These are phyloP conservation scores for Phylloporus scabripes DNA, from an alignment of 768 basidiomycete species.

Conservation along the genomic window DNA sequence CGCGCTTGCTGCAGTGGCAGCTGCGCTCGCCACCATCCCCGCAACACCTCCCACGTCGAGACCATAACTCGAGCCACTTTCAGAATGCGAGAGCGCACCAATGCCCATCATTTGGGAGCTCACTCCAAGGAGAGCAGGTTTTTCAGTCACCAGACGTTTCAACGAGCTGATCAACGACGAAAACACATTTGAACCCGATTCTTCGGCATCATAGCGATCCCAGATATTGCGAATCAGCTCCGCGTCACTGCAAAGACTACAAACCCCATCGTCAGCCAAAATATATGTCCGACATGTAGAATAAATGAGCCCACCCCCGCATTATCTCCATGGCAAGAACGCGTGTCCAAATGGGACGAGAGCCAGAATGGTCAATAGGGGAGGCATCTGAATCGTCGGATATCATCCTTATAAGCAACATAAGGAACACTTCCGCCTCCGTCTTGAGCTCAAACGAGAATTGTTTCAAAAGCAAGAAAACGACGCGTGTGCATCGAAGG, in stretches of 20 bases:
- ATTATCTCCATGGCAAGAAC: slow-evolving; percentile 91
- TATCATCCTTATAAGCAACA: slow-evolving; percentile 61
- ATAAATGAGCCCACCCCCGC: slow-evolving; percentile 52
- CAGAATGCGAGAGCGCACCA: slow-evolving; percentile 44
- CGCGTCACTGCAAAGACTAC: slow-evolving; percentile 71
- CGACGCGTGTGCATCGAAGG: slow-evolving; percentile 86
- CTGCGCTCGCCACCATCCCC: slow-evolving; percentile 78
- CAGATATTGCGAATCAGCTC: slow-evolving; percentile 76
- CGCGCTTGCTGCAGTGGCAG: slow-evolving; percentile 76
- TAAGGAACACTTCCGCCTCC: slow-evolving; percentile 84
- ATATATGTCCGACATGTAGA: neutral
- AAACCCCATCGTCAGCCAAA: slow-evolving; percentile 1
- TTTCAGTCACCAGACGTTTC: slow-evolving; percentile 84
- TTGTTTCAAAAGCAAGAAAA: slow-evolving; percentile 89
- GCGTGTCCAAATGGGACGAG: slow-evolving; percentile 77
- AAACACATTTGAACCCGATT: slow-evolving; percentile 65
- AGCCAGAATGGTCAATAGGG: slow-evolving; percentile 22
- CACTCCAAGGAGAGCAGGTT: slow-evolving; percentile 77
- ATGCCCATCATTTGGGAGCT: slow-evolving; percentile 77
- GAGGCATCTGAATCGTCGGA: slow-evolving; percentile 44
- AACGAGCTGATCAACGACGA: slow-evolving; percentile 74
- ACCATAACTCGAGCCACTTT: slow-evolving; percentile 38
- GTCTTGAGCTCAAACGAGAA: slow-evolving; percentile 76
- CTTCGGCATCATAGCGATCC: slow-evolving; percentile 65
- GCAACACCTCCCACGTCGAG: slow-evolving; percentile 65